Evolutionary conservation across 805 yeast species (phyloP).

Genomic region (Yarrowia hollandica): DNA sequence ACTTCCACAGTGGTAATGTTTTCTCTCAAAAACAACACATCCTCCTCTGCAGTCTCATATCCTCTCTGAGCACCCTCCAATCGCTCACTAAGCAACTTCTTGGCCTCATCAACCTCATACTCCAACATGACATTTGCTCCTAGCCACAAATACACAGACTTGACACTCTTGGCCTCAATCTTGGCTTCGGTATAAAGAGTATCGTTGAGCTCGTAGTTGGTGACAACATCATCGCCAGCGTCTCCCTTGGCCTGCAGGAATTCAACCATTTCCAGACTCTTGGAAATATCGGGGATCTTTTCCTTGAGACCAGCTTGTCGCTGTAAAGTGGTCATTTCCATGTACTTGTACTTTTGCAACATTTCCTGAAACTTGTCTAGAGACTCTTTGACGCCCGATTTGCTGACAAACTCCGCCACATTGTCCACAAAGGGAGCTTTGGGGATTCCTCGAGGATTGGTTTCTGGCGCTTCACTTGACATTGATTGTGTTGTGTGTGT

Average conservation of each 20-base stretch:
- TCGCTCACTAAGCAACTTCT: constrained; percentile 62
- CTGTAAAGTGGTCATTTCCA: constrained; percentile 54
- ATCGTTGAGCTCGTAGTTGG: constrained; percentile 91
- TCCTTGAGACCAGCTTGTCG: constrained; percentile 50
- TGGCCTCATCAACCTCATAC: constrained; percentile 87
- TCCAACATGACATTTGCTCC: constrained; percentile 98
- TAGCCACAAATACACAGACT: constrained; percentile 85
- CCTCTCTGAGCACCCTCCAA: constrained; percentile 62
- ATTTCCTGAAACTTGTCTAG: constrained; percentile 81
- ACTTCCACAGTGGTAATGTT: constrained; percentile 98
- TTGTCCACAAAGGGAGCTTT: constrained; percentile 90
- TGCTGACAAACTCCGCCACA: constrained; percentile 69
- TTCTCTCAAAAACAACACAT: constrained; percentile 77
- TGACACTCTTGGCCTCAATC: constrained; percentile 51
- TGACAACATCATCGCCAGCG: constrained; percentile 51
- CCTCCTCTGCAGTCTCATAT: constrained; percentile 69
- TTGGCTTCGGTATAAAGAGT: constrained; percentile 85
- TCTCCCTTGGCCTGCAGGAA: constrained; percentile 54
- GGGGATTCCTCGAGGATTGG: constrained; percentile 92
- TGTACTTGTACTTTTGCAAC: constrained; percentile 83
- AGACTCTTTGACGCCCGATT: constrained; percentile 66
- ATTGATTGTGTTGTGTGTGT: neutral
- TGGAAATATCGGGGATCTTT: constrained; percentile 89
- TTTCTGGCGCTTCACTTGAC: neutral
- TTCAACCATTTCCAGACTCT: constrained; percentile 73